Evolutionary conservation across 257 asterid species (phyloP), one percentile per base, ranked within the genome.

Genomic region (Penstemon eatonii): DNA sequence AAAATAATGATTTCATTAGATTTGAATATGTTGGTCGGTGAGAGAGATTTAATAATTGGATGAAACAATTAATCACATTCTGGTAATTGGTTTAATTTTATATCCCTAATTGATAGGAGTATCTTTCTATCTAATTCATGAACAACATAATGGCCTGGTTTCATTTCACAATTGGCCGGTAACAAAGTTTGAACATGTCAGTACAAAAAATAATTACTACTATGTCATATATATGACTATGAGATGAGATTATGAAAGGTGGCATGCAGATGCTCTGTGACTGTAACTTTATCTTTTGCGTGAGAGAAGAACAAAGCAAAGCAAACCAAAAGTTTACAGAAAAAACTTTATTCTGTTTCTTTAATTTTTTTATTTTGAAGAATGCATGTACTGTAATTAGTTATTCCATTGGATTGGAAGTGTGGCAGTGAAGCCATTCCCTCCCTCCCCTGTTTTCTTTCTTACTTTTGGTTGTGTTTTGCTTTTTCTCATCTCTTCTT

Each of bases 261-360:
- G 83, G 74, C 74, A 76, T 81, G 74, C 74, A 76, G 86, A 82
- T 82, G 85, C 94, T 78, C 62, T 74, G 62, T 66, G 68, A 53
- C 91, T 87, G 62, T 66, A 70, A 53, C 91, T 87, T 87, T 87
- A 78, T 76, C 90, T 84, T 85, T 89, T 78, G 46, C 79, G 45
- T 74, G 80, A 37, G 62, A 74, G 73, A 72, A 60, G 84, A 68
- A 68, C 66, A 79, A 66, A 72, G 70, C 49, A 8, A 55, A 70
- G 45, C 18, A 62, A 36, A 47, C 71, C 52, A 62, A 71, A 41
- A 63, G 33, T 25, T 25, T 25, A 47, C 70, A 47, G 39, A 68
- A 60, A 45, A 6, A 63, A 10, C 19, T 37, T 4, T 7, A 63
- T 68, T 54, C 56, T 49, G 25, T 68, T 45, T 62, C 58, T 66